phyloP scores from a whole-genome alignment of 2,329 filamentous ascomycete species.

The Neofusicoccum ribis region DNA sequence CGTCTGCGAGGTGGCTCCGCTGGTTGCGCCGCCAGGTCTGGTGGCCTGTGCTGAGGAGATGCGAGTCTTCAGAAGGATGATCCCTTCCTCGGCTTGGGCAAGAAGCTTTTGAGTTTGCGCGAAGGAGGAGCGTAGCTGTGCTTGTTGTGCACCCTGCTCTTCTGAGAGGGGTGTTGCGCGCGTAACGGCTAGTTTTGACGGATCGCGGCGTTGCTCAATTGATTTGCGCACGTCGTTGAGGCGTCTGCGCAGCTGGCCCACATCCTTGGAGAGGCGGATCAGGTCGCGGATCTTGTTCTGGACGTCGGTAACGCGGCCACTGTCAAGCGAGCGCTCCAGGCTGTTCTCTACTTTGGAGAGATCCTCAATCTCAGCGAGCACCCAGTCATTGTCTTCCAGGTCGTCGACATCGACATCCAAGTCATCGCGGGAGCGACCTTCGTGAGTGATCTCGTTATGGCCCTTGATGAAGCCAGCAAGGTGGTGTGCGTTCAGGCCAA shows the following conservation, averaged over 20 bases:
- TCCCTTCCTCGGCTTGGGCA: constrained; percentile 74
- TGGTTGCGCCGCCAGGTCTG: constrained; percentile 50
- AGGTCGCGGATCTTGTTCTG: constrained; percentile 68
- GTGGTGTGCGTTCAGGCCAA: constrained; percentile 81
- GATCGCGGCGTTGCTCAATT: constrained; percentile 69
- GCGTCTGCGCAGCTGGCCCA: constrained; percentile 61
- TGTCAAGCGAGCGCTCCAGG: constrained; percentile 64
- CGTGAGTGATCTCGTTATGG: constrained; percentile 55
- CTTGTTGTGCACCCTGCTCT: constrained; percentile 81
- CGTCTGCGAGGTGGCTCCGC: constrained; percentile 40
- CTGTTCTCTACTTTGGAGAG: constrained; percentile 63
- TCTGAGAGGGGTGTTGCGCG: constrained; percentile 75
- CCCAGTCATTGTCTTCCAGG: constrained; percentile 65
- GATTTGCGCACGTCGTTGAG: constrained; percentile 76
- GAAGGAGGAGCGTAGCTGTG: constrained; percentile 76
- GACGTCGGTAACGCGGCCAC: constrained; percentile 68
- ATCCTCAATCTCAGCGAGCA: constrained; percentile 72
- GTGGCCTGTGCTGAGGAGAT: constrained; percentile 60
- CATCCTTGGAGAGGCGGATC: constrained; percentile 67
- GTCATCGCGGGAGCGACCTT: constrained; percentile 63
- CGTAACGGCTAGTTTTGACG: constrained; percentile 63
- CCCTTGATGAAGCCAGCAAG: constrained; percentile 63
- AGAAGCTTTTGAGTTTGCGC: constrained; percentile 72
- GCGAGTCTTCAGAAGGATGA: constrained; percentile 77
- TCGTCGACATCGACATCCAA: constrained; percentile 50